phyloP scores from a whole-genome alignment of 1,284 basidiomycete species.

The Flammula alnicola region DNA sequence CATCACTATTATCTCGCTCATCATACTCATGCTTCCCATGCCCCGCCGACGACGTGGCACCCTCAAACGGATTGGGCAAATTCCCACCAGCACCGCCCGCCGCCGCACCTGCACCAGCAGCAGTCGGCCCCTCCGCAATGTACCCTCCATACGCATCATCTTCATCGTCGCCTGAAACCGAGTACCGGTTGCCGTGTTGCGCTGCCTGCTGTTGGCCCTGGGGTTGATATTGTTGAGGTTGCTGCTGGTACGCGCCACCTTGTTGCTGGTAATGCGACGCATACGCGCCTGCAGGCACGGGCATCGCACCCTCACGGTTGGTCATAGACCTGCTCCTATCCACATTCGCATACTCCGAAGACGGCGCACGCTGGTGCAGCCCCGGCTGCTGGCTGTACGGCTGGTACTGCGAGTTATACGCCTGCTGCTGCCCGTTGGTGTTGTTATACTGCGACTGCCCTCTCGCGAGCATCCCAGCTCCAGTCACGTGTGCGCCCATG shows the following conservation, averaged over 20 bases:
- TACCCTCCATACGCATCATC: slow-evolving; percentile 33
- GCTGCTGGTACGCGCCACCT: slow-evolving; percentile 1
- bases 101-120: not conserved
- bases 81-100: not conserved
- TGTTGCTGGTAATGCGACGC: not conserved
- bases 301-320: slow-evolving; percentile 5
- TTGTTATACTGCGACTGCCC: slow-evolving; percentile 24
- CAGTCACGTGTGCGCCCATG: slow-evolving; percentile 27
- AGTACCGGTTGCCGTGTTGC: slow-evolving; percentile 12
- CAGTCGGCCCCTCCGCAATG: slow-evolving; percentile 17
- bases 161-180: slow-evolving; percentile 23
- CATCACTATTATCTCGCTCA: slow-evolving; percentile 10
- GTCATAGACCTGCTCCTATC: slow-evolving; percentile 18
- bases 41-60: not conserved
- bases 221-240: not conserved
- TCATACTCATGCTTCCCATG: slow-evolving; percentile 4
- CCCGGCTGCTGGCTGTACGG: slow-evolving; percentile 13
- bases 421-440: slow-evolving; percentile 10
- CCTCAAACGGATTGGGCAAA: slow-evolving; percentile 28
- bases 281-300: not conserved
- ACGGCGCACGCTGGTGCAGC: slow-evolving; percentile 16
- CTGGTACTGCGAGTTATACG: slow-evolving; percentile 13
- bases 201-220: slow-evolving; percentile 13
- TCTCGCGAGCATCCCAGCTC: slow-evolving; percentile 26
- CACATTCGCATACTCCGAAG: slow-evolving; percentile 15